These are phyloP conservation scores for Didymella pomorum DNA, from an alignment of 2,329 filamentous ascomycete genomes.

Conservation along the genomic window DNA sequence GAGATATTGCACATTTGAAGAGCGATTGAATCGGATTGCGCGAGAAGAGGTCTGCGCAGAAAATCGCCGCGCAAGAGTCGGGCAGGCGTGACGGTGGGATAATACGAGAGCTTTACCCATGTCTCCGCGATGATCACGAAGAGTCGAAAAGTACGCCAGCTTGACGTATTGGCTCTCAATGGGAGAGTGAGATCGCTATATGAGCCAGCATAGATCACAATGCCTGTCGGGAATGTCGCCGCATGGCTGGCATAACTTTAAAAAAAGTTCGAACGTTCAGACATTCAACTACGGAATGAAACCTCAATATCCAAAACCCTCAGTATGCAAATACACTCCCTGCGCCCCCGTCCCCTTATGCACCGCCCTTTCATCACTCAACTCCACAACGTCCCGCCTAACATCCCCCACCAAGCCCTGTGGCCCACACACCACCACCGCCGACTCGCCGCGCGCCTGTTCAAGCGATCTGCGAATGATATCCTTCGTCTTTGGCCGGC, in stretches of 20 bases:
- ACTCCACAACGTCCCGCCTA: slow-evolving; percentile 60
- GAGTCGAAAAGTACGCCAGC: not conserved
- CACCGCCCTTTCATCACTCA: slow-evolving; percentile 71
- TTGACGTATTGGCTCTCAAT: not conserved
- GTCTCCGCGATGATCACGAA: not conserved
- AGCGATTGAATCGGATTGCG: rapidly evolving
- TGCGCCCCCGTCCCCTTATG: slow-evolving; percentile 73
- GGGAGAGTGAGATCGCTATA: not conserved
- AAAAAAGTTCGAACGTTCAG: not conserved
- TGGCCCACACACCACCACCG: slow-evolving; percentile 69
- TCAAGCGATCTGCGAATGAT: slow-evolving; percentile 66
- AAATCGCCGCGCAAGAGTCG: not conserved
- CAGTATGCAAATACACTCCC: slow-evolving; percentile 68
- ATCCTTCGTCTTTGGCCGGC: slow-evolving; percentile 60
- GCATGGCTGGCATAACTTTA: not conserved
- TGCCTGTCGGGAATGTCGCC: not conserved
- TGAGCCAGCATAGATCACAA: no score
- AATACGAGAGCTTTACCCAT: not conserved
- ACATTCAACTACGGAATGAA: not conserved
- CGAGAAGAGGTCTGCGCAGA: not conserved
- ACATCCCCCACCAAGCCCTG: slow-evolving; percentile 63
- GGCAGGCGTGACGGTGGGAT: not conserved
- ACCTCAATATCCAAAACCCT: slow-evolving; percentile 62
- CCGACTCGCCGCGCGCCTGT: slow-evolving; percentile 67
- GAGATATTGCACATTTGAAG: not conserved